Conservation (phyloP, 768 basidiomycete genomes). For the Amanita jacksonii region DNA sequence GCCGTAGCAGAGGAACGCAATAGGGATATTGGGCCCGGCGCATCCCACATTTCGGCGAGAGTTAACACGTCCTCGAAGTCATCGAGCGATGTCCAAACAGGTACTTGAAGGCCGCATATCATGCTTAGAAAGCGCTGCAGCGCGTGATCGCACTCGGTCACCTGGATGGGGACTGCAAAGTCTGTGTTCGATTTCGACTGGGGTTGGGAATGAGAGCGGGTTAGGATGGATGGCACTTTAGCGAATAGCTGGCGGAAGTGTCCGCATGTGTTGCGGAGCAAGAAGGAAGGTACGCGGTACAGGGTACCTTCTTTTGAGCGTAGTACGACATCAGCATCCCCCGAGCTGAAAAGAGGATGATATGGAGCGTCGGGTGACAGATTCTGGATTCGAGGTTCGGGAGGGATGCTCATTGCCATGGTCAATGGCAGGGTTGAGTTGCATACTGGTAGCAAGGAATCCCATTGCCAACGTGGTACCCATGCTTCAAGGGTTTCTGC, state of each 20-base stretch:
- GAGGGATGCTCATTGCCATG: background rate
- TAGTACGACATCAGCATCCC: constrained; percentile 32
- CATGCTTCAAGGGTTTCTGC: no score
- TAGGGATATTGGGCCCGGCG: constrained; percentile 32
- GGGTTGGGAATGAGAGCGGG: background rate
- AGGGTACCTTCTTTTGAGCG: constrained; percentile 30
- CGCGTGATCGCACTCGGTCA: constrained; percentile 26
- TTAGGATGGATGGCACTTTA: constrained; percentile 7
- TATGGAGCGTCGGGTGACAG: background rate
- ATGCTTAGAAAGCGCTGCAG: constrained; percentile 31
- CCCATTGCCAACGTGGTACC: no score
- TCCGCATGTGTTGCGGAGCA: constrained; percentile 27
- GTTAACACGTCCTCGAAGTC: constrained; percentile 27
- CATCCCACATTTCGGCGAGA: constrained; percentile 37
- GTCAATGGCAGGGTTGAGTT: no score
- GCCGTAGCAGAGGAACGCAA: constrained; percentile 32
- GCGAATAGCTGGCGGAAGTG: constrained; percentile 40
- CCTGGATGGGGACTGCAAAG: constrained; percentile 11
- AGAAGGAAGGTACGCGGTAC: constrained; percentile 34
- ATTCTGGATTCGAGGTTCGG: no score
- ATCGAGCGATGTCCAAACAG: constrained; percentile 30
- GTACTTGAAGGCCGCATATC: constrained; percentile 31
- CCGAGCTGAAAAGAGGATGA: constrained; percentile 29
- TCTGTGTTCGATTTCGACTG: no score
- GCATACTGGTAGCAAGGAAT: no score